Conservation (phyloP, 352 stramenopile species). For the Phytophthora cajani region DNA sequence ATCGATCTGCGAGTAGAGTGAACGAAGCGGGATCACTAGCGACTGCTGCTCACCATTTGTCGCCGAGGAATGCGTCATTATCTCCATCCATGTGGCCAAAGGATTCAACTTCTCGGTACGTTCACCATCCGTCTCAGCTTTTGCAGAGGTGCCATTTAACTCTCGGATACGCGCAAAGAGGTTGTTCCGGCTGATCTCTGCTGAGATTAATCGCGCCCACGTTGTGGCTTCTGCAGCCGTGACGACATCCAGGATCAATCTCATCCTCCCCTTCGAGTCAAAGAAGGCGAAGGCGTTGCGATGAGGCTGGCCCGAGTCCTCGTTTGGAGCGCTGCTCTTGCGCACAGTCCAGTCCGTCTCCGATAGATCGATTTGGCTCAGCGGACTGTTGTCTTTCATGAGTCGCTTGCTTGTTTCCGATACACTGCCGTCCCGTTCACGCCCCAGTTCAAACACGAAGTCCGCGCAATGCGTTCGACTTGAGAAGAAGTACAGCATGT, state of each 20-base stretch:
- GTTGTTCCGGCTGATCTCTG: constrained; percentile 47
- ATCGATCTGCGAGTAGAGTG: constrained; percentile 64
- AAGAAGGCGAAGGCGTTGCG: constrained; percentile 78
- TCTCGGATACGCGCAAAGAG: constrained; percentile 34
- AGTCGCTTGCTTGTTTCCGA: constrained; percentile 48
- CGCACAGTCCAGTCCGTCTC: constrained; percentile 57
- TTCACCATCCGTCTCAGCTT: constrained; percentile 1
- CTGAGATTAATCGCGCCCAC: constrained; percentile 56
- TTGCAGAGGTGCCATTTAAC: constrained; percentile 14
- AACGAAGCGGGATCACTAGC: constrained; percentile 54
- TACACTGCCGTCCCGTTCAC: constrained; percentile 25
- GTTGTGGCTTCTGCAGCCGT: constrained; percentile 41
- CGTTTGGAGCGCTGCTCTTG: constrained; percentile 38
- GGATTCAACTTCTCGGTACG: not conserved
- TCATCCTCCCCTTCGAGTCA: constrained; percentile 50
- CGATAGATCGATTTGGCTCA: constrained; percentile 53
- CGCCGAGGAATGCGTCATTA: constrained; percentile 13
- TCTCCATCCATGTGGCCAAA: constrained; percentile 21
- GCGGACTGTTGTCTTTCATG: constrained; percentile 51
- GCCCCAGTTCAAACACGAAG: constrained; percentile 62
- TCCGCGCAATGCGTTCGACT: constrained; percentile 53
- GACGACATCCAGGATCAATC: constrained; percentile 60
- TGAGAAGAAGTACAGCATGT: constrained; percentile 62
- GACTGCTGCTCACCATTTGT: constrained; percentile 12
- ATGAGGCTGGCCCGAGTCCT: constrained; percentile 17